Evolutionary conservation across 148 eudicot species (phyloP).

Genomic region (Silene latifolia): DNA sequence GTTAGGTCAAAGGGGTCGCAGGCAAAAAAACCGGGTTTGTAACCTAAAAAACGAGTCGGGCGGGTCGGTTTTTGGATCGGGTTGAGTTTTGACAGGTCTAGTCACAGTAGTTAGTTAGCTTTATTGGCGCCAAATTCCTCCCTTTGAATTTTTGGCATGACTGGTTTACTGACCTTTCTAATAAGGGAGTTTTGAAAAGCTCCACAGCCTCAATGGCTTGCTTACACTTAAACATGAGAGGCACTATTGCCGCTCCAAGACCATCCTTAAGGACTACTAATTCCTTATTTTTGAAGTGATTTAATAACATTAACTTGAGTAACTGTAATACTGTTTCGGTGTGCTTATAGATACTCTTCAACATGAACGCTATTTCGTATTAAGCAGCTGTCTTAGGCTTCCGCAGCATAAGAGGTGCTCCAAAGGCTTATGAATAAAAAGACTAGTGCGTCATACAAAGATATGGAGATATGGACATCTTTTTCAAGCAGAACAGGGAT

Average conservation of each 20-base stretch:
- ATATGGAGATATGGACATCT: background rate
- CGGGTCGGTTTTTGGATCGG: no score
- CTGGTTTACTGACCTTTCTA: no score
- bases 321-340: background rate
- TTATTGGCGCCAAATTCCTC: background rate
- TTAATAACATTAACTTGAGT: background rate
- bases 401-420: background rate
- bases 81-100: no score
- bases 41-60: no score
- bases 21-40: no score
- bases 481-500: conserved; percentile 2
- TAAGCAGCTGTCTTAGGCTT: background rate
- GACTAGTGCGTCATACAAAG: background rate
- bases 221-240: no score
- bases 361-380: background rate
- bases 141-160: background rate
- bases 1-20: no score
- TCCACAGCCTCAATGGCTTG: no score
- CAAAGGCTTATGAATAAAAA: background rate
- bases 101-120: no score
- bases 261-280: background rate
- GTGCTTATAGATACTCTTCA: no score
- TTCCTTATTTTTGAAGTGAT: background rate
- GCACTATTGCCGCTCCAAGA: background rate
- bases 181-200: no score